Percentiles rank a stretch among this genome's conserved stretches.
Evolutionary conservation across 441 rosid genomes (phyloP).

Genomic region (Pelargonium myrrhifolium): DNA sequence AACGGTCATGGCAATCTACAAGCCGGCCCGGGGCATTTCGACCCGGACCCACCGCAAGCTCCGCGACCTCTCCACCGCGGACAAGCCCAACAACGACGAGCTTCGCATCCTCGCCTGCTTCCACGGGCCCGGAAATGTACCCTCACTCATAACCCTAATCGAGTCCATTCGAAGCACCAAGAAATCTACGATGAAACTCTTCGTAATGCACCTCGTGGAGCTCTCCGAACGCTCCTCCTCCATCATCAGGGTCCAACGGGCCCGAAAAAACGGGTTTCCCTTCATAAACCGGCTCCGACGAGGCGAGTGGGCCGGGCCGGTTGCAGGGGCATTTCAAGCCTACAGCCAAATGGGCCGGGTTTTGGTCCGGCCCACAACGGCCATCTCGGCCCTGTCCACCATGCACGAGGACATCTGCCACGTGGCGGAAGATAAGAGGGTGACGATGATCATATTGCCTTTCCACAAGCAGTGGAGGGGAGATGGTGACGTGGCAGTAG

Average conservation of each 20-base stretch:
- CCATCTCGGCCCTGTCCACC: slow-evolving; percentile 46
- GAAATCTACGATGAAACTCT: slow-evolving; percentile 33
- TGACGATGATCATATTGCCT: slow-evolving; percentile 49
- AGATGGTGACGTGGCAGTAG: slow-evolving; percentile 28
- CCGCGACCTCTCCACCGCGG: slow-evolving; percentile 24
- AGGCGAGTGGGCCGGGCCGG: slow-evolving; percentile 42
- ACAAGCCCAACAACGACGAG: slow-evolving; percentile 25
- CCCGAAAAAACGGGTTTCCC: slow-evolving; percentile 54
- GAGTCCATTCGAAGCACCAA: slow-evolving; percentile 41
- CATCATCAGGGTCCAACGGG: slow-evolving; percentile 56
- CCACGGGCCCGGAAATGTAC: slow-evolving; percentile 51
- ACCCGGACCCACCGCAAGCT: slow-evolving; percentile 33
- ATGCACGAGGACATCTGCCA: slow-evolving; percentile 81
- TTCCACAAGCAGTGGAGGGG: slow-evolving; percentile 63
- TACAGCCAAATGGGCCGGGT: slow-evolving; percentile 56
- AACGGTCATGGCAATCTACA: slow-evolving; percentile 46
- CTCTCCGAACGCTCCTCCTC: slow-evolving; percentile 73
- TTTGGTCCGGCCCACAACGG: slow-evolving; percentile 48
- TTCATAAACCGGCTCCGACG: slow-evolving; percentile 45
- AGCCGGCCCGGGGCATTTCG: slow-evolving; percentile 34
- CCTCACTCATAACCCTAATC: slow-evolving; percentile 52
- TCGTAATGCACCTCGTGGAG: slow-evolving; percentile 58
- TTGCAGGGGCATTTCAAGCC: slow-evolving; percentile 51
- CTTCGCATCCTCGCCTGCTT: slow-evolving; percentile 62
- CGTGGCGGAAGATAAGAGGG: slow-evolving; percentile 57